phyloP scores from a whole-genome alignment of 768 basidiomycete genomes.

The Hebeloma cylindrosporum region DNA sequence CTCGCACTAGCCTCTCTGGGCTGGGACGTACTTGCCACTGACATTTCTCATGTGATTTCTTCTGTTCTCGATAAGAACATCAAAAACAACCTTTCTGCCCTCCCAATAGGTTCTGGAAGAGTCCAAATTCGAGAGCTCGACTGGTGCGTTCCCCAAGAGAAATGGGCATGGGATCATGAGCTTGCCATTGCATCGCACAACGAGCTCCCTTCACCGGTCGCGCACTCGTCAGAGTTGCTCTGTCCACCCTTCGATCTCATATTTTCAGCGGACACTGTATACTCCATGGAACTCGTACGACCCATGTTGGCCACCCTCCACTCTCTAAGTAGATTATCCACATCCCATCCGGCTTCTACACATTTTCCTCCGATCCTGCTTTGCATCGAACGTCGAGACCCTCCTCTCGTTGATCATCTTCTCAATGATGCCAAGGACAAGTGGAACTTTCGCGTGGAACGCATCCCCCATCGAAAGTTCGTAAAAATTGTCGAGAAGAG shows the following conservation, averaged over 20 bases:
- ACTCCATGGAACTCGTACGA: conserved; percentile 54
- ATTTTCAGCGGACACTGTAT: conserved; percentile 82
- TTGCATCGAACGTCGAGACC: conserved; percentile 79
- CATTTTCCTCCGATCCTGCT: conserved; percentile 54
- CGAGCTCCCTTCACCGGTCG: conserved; percentile 18
- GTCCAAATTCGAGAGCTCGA: conserved; percentile 68
- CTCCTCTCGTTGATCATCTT: conserved; percentile 56
- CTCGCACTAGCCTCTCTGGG: conserved; percentile 67
- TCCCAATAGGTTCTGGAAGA: conserved; percentile 37
- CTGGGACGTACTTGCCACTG: conserved; percentile 78
- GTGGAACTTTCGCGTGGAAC: conserved; percentile 60
- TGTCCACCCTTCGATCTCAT: conserved; percentile 73
- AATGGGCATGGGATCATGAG: conserved; percentile 56
- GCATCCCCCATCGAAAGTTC: conserved; percentile 59
- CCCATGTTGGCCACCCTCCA: conserved; percentile 74
- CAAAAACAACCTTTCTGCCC: conserved; percentile 40
- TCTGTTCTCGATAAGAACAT: conserved; percentile 68
- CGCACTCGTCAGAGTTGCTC: conserved; percentile 25
- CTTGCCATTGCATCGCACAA: conserved; percentile 33
- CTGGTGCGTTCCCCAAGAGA: conserved; percentile 58
- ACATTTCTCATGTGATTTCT: conserved; percentile 61
- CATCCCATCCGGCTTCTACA: conserved; percentile 22
- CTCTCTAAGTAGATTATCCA: conserved; percentile 45
- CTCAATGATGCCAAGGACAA: conserved; percentile 52
- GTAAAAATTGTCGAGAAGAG: conserved; percentile 58